Evolutionary conservation across 768 basidiomycete genomes (phyloP).

Genomic region (Calvatia gigantea): DNA sequence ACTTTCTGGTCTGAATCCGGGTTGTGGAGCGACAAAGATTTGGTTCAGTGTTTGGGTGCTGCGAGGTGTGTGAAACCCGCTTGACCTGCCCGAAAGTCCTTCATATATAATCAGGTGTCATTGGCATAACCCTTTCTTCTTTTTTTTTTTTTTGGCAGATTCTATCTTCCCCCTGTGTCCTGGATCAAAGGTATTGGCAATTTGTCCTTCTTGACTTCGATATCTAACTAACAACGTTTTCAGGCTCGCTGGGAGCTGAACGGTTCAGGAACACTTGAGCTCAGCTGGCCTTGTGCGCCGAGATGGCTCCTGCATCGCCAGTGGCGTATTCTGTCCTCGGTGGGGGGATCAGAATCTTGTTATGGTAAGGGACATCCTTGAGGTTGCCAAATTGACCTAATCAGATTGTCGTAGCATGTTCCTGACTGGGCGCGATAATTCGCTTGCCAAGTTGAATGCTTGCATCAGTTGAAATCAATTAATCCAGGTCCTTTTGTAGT

Average conservation of each 20-base stretch:
- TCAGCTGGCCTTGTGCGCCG: background rate
- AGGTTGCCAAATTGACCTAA: background rate
- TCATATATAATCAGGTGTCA: background rate
- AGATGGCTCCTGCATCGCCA: background rate
- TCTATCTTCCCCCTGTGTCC: background rate
- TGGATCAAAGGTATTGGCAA: background rate
- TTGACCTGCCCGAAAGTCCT: constrained; percentile 1
- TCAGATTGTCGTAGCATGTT: background rate
- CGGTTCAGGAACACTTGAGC: background rate
- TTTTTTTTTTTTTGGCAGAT: background rate
- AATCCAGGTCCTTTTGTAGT: background rate
- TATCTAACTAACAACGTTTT: background rate
- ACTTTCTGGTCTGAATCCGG: too few species aligned
- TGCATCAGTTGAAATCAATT: background rate
- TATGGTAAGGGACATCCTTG: background rate
- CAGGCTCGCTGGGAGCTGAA: background rate
- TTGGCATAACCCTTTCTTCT: too few species aligned
- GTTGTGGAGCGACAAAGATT: background rate
- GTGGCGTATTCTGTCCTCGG: background rate
- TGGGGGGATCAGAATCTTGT: background rate
- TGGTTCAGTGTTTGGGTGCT: background rate
- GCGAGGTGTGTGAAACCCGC: background rate
- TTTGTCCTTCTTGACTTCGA: background rate
- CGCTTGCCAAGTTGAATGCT: too few species aligned
- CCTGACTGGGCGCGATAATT: too few species aligned